Percentiles rank a stretch among this genome's conserved stretches.
Conservation (phyloP, 164 flowering plant species). For the Piper betle region DNA sequence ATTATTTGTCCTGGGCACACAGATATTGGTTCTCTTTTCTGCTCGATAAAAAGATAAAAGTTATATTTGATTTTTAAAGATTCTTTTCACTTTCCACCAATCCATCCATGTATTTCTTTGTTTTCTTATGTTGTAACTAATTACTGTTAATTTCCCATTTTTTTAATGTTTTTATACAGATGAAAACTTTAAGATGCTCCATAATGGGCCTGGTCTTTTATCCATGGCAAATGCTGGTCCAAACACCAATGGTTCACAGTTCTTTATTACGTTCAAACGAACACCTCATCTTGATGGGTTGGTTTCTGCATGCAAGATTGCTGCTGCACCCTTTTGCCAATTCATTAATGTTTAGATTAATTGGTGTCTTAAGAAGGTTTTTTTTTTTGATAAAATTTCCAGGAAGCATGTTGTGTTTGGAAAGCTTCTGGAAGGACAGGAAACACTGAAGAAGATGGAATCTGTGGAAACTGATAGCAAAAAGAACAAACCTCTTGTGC, state of each 20-base stretch:
- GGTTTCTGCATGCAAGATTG: constrained; percentile 7
- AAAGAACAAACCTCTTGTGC: constrained; percentile 49
- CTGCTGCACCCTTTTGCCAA: neutral
- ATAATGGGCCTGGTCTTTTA: constrained; percentile 74
- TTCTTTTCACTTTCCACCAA: no score
- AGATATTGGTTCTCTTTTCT: no score
- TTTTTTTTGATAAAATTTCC: constrained; percentile 8
- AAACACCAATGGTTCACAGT: constrained; percentile 68
- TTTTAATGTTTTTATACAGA: constrained; percentile 30
- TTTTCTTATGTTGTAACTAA: neutral
- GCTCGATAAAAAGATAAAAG: no score
- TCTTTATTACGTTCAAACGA: constrained; percentile 63
- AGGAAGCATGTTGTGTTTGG: constrained; percentile 89
- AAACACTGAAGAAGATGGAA: constrained; percentile 69
- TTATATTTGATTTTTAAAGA: no score
- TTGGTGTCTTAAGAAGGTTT: neutral
- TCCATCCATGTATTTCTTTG: no score
- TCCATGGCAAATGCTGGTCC: constrained; percentile 85
- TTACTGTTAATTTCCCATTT: neutral
- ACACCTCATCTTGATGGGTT: constrained; percentile 83
- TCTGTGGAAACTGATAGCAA: constrained; percentile 41
- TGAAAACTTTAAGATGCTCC: constrained; percentile 58
- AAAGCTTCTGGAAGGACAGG: constrained; percentile 68
- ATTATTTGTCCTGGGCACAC: no score
- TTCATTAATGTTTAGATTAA: neutral